Conservation (phyloP, 768 basidiomycete genomes). For the Cystobasidium ongulense region DNA sequence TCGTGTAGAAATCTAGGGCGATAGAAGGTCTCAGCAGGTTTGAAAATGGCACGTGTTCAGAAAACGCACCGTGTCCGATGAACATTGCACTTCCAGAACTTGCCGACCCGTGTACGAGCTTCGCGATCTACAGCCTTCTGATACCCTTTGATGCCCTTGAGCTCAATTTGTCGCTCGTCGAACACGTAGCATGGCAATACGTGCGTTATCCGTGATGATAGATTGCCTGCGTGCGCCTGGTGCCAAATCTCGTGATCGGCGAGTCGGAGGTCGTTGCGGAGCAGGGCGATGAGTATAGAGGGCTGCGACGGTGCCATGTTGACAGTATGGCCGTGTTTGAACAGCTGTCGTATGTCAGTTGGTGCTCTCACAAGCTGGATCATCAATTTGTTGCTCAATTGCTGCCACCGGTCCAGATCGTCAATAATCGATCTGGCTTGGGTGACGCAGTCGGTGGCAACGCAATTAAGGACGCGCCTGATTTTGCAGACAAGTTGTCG, state of each 20-base stretch:
- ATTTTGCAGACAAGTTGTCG: too few species aligned
- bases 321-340: neutral
- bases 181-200: constrained; percentile 49
- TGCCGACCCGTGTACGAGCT: constrained; percentile 39
- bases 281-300: constrained; percentile 24
- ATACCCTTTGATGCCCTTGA: constrained; percentile 43
- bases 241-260: constrained; percentile 42
- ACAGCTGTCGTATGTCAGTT: neutral
- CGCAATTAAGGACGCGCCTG: too few species aligned
- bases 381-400: neutral
- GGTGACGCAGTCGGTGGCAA: too few species aligned
- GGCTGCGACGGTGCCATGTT: constrained; percentile 17
- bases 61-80: constrained; percentile 33
- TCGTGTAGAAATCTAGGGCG: constrained; percentile 37
- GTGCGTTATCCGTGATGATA: constrained; percentile 42
- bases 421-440: too few species aligned
- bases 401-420: too few species aligned
- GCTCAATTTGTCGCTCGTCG: constrained; percentile 47
- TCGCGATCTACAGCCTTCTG: constrained; percentile 36
- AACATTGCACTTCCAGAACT: constrained; percentile 39
- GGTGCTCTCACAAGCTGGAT: neutral
- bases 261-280: constrained; percentile 30
- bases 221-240: constrained; percentile 36
- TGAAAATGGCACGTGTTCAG: neutral
- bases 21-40: neutral